Conservation (phyloP, 768 basidiomycete species). For the Imleria badia region DNA sequence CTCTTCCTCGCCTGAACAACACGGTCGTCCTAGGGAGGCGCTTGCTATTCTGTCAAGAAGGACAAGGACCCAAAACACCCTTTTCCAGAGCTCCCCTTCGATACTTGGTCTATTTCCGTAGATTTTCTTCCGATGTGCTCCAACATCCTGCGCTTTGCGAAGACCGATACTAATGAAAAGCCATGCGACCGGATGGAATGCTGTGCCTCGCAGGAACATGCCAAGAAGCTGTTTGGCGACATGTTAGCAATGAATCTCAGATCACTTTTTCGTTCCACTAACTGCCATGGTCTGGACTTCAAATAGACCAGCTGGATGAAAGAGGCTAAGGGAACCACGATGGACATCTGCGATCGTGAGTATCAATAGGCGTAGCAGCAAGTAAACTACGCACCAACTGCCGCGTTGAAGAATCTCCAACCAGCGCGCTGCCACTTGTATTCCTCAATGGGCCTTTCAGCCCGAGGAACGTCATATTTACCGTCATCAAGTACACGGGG, state of each 20-base stretch:
- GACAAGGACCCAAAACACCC: conserved; percentile 73
- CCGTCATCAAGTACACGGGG: conserved; percentile 49
- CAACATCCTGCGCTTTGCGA: conserved; percentile 72
- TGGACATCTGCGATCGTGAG: conserved; percentile 45
- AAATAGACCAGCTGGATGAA: conserved; percentile 58
- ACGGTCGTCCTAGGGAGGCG: conserved; percentile 54
- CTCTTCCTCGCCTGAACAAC: conserved; percentile 65
- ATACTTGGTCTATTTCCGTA: conserved; percentile 47
- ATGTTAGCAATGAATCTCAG: conserved; percentile 5
- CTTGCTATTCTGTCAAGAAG: conserved; percentile 58
- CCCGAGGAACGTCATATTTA: conserved; percentile 20
- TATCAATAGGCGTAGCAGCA: neutral
- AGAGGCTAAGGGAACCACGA: conserved; percentile 47
- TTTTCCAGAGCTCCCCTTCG: conserved; percentile 75
- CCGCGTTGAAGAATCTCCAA: conserved; percentile 57
- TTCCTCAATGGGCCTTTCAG: conserved; percentile 27
- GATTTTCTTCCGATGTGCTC: conserved; percentile 66
- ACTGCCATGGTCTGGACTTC: conserved; percentile 60
- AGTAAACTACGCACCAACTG: conserved; percentile 42
- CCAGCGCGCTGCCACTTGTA: conserved; percentile 55
- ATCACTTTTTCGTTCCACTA: conserved; percentile 25
- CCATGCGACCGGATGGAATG: conserved; percentile 54
- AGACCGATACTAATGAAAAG: conserved; percentile 50
- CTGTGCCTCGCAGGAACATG: conserved; percentile 53
- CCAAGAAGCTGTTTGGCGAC: conserved; percentile 43